Base-by-base conservation (phyloP, 2,329 filamentous ascomycete genomes). In the Chaetothyriales sp. region DNA sequence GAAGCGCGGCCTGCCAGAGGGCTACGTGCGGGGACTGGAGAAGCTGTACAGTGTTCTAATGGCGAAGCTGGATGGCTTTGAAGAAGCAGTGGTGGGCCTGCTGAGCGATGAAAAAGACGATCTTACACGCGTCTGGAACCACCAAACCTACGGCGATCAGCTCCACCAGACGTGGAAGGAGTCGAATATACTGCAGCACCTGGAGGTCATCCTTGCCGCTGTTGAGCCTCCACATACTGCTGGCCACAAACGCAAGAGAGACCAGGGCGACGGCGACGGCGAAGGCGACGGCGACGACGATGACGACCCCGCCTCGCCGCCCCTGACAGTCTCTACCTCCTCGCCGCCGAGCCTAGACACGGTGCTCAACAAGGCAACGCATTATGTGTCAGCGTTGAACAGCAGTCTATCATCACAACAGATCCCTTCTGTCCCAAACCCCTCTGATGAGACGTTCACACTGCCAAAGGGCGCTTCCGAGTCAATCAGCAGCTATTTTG, bases 401-500 rank as follows among this genome's bases (percentile, higher is more conserved):
- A 2, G 44, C 39, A 15, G 28, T 18, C 36, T 18, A 25, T 15
- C 32, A 39, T 39, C 10, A 12, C 9, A 39, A 39, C 32, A 15
- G 10, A 15, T 39, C 2, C 32, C 32, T 15, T 9, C 32, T 39
- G 2, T 12, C 32, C 3, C 32, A 9, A 39, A 15, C 32, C 15
- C 32, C 12, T 39, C 32, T 2, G 32, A 39, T 15, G 36, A 32
- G n/a, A 28, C 43, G n/a, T 36, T 48, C 39, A 60, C 63, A 39
- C 65, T 79, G 9, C 77, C 77, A 10, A 57, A 65, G 22, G 69
- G 74, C 49, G 69, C 74, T 7, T 75, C 75, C 61, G 66, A 68
- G 15, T 63, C 79, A 5, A 63, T 80, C 36, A 75, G 79, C 57
- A 66, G 73, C 9, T 80, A 79, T 57, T 79, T 79, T 55, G 70